Base-by-base conservation (phyloP, 768 basidiomycete genomes). In the Dioszegia crocea region DNA sequence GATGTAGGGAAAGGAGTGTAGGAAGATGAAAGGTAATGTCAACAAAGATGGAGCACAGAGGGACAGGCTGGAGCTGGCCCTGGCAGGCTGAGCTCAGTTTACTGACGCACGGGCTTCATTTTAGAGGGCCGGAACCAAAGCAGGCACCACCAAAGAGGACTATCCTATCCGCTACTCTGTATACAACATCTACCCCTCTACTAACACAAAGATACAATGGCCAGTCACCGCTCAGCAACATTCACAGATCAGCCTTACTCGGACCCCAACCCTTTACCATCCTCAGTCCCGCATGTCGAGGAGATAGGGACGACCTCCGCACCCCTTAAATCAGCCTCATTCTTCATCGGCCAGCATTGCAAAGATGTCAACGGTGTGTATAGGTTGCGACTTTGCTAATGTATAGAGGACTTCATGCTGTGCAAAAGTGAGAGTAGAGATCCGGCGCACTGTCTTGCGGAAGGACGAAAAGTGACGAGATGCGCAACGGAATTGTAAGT, bases 281-380 rank as follows among this genome's bases (percentile, higher is more conserved):
- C 76, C 4, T 62, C 64, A 16, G 68, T 86, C 23, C 91, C 93
- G 31, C 85, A 84, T 71, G 89, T 97, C 36, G 81, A 84, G 60
- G 96, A 99, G 78, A 78, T 99, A 44, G 94, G 93, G 40, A 82
- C 81, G 43, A 91, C 91, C 0, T 93, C 90, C 65, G 96, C 86
- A 59, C 96, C 94, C 1, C 81, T 98, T 71, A 97, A 98, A 81
- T 89, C 88, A 67, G 91, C 94, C 0, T 88, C 91, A 8, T 98
- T 97, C 84, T 97, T 97, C 80, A 85, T 99, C 76, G 96, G 91
- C 27, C 87, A 88, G 36, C 84, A 90, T 76, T 99, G 94, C 84
- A 91, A 91, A 79, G 89, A 91, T 57, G 94, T 85, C 80, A 98
- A 94, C 80, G 94, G 94, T 97, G 61, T 52, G 88, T 69, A 2